A percentile compares a stretch with the other conserved stretches of the same genome.
phyloP scores from a whole-genome alignment of 1,139 yeast species.

The Pichia inconspicua region DNA sequence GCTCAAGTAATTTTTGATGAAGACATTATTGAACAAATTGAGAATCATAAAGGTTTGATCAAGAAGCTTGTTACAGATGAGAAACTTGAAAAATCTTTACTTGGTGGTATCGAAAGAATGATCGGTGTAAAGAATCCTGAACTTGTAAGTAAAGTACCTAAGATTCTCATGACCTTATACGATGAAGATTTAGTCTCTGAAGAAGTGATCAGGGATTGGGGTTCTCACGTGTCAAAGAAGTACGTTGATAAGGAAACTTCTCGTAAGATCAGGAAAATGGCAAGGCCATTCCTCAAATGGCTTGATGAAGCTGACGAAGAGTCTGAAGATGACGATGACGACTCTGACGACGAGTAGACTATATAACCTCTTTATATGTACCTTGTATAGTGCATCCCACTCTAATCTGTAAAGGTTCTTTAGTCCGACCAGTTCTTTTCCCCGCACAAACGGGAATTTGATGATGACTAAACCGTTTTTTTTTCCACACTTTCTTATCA shows the following conservation, averaged over 20 bases:
- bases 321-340: conserved; percentile 33
- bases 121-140: conserved; percentile 76
- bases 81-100: conserved; percentile 74
- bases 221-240: conserved; percentile 86
- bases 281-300: conserved; percentile 93
- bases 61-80: conserved; percentile 63
- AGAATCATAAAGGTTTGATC: conserved; percentile 73
- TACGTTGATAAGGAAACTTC: conserved; percentile 88
- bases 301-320: conserved; percentile 89
- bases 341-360: background rate
- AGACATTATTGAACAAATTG: conserved; percentile 64
- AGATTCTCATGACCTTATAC: conserved; percentile 72
- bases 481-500: background rate
- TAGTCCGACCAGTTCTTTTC: too few species aligned
- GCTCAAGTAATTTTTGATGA: conserved; percentile 87
- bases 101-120: conserved; percentile 94
- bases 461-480: background rate
- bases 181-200: conserved; percentile 80
- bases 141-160: conserved; percentile 69
- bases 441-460: background rate
- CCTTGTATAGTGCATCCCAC: too few species aligned
- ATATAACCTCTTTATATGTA: too few species aligned
- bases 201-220: conserved; percentile 77
- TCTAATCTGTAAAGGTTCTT: background rate
- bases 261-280: conserved; percentile 92